Evolutionary conservation across 345 rosid species (phyloP).

Genomic region (Limnanthes douglasii): DNA sequence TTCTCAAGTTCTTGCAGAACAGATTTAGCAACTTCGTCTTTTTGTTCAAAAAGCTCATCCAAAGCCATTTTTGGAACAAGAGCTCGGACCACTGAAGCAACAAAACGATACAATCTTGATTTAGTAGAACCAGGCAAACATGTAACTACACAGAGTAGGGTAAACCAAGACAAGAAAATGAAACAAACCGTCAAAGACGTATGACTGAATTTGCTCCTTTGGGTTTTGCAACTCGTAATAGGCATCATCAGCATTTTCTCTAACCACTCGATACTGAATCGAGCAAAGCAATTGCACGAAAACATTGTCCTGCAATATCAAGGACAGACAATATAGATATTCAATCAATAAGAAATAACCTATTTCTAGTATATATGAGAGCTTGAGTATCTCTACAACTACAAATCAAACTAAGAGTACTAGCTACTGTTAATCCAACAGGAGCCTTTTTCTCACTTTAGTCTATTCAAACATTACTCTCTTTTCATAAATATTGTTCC

Average conservation of each 20-base stretch:
- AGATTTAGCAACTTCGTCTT: constrained; percentile 93
- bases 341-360: too few relatives aligned
- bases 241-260: constrained; percentile 81
- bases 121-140: constrained; percentile 3
- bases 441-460: too few relatives aligned
- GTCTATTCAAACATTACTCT: too few relatives aligned
- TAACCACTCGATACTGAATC: constrained; percentile 75
- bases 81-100: constrained; percentile 74
- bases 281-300: constrained; percentile 93
- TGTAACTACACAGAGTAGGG: not conserved
- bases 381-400: too few relatives aligned
- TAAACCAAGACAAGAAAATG: not conserved
- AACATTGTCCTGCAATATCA: constrained; percentile 59
- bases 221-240: constrained; percentile 94
- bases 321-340: too few relatives aligned
- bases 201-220: constrained; percentile 84
- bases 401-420: too few relatives aligned
- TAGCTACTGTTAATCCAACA: too few relatives aligned
- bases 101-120: too few relatives aligned
- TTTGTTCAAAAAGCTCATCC: constrained; percentile 92
- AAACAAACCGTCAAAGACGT: constrained; percentile 78
- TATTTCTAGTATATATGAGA: too few relatives aligned
- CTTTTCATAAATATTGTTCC: too few relatives aligned
- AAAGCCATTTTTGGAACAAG: constrained; percentile 73
- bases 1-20: constrained; percentile 92